Conservation (phyloP, 106 monocot species). For the Dendrobium catenatum region DNA sequence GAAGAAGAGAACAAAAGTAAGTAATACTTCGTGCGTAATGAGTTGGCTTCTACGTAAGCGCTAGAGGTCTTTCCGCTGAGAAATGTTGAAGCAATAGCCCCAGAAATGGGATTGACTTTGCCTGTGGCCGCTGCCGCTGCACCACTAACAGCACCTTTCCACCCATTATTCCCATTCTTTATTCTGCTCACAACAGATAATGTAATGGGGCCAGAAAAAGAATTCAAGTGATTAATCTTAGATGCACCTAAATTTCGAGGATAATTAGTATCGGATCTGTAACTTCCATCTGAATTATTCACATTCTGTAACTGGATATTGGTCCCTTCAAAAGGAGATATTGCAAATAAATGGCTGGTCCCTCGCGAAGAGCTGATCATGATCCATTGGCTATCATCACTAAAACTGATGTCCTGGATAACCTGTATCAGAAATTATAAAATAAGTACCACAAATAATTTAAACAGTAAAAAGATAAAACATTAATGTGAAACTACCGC, state of each 20-base stretch:
- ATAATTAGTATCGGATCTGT: constrained; percentile 15
- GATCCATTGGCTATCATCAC: constrained; percentile 86
- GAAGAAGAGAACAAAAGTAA: constrained; percentile 87
- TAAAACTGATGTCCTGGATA: constrained; percentile 95
- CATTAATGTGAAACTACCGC: constrained; percentile 41
- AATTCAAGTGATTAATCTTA: constrained; percentile 22
- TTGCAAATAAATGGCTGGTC: constrained; percentile 82
- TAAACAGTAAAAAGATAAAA: background rate
- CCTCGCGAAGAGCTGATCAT: constrained; percentile 95
- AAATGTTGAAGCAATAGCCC: constrained; percentile 82
- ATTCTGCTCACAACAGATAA: constrained; percentile 81
- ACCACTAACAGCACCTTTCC: constrained; percentile 75
- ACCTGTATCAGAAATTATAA: constrained; percentile 34
- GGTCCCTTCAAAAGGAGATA: constrained; percentile 44
- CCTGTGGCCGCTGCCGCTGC: constrained; percentile 80
- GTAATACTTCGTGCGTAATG: constrained; percentile 34
- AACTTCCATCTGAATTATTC: constrained; percentile 14
- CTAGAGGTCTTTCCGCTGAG: constrained; percentile 46
- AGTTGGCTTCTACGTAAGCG: constrained; percentile 22
- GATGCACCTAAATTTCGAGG: constrained; percentile 9
- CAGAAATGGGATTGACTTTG: constrained; percentile 53
- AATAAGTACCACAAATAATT: background rate
- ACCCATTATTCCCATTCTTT: constrained; percentile 73
- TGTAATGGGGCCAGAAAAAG: constrained; percentile 43
- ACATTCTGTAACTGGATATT: constrained; percentile 16